phyloP scores from a whole-genome alignment of 371 early-diverging fungal species.

The Mucor lusitanicus region DNA sequence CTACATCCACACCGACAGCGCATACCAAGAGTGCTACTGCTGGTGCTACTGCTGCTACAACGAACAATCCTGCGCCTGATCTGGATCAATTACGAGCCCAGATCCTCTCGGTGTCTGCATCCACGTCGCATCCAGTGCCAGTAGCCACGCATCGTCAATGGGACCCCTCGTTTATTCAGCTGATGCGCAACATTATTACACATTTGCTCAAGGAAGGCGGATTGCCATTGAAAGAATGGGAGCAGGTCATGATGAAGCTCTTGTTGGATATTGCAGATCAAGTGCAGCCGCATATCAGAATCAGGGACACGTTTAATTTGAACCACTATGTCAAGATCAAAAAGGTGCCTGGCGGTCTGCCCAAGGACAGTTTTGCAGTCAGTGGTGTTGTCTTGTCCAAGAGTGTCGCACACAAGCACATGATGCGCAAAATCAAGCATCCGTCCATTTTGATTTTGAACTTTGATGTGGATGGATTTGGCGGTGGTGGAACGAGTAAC shows the following conservation, averaged over 20 bases:
- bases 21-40: neutral
- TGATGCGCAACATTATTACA: constrained; percentile 16
- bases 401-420: constrained; percentile 85
- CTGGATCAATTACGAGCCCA: constrained; percentile 12
- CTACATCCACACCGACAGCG: neutral
- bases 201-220: constrained; percentile 14
- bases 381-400: constrained; percentile 86
- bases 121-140: neutral
- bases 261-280: constrained; percentile 66
- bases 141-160: constrained; percentile 17
- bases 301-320: constrained; percentile 85
- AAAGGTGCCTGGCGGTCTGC: constrained; percentile 84
- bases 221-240: constrained; percentile 35
- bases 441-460: constrained; percentile 85
- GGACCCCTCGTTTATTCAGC: constrained; percentile 18
- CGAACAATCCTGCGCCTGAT: neutral
- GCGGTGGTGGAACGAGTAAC: constrained; percentile 11
- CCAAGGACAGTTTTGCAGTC: constrained; percentile 76
- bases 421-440: constrained; percentile 65
- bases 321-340: constrained; percentile 93
- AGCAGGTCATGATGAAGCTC: constrained; percentile 68
- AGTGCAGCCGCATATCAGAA: constrained; percentile 67
- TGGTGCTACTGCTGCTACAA: neutral
- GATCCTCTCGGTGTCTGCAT: neutral
- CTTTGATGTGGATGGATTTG: constrained; percentile 85